Conservation (phyloP, 2,329 filamentous ascomycete species). For the Exutisphaerella laricina region DNA sequence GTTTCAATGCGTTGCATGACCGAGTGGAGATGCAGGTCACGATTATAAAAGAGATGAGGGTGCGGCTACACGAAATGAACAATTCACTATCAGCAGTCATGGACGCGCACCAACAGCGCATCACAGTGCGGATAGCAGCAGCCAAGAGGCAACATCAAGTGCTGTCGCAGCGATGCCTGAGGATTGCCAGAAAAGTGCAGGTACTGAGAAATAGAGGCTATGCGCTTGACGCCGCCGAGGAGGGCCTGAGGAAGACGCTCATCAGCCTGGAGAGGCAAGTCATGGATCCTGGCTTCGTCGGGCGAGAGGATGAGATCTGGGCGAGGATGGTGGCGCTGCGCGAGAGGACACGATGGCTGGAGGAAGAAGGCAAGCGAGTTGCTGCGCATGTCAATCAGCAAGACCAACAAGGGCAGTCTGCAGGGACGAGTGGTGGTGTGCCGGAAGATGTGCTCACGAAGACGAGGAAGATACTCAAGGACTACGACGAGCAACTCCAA, state of each 20-base stretch:
- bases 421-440: slow-evolving; percentile 49
- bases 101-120: slow-evolving; percentile 69
- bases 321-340: slow-evolving; percentile 70
- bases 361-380: slow-evolving; percentile 66
- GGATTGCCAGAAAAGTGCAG: slow-evolving; percentile 72
- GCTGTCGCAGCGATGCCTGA: slow-evolving; percentile 66
- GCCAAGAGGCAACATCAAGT: slow-evolving; percentile 67
- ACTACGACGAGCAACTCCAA: slow-evolving; percentile 72
- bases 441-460: slow-evolving; percentile 66
- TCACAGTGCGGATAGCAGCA: slow-evolving; percentile 66
- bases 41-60: slow-evolving; percentile 64
- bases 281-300: slow-evolving; percentile 67
- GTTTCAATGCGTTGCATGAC: slow-evolving; percentile 65
- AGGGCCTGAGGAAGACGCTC: slow-evolving; percentile 68
- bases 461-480: slow-evolving; percentile 73
- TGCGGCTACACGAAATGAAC: slow-evolving; percentile 73
- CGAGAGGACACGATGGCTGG: slow-evolving; percentile 65
- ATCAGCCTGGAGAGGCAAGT: slow-evolving; percentile 62
- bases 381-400: slow-evolving; percentile 43
- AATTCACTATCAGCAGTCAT: slow-evolving; percentile 65
- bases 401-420: slow-evolving; percentile 41
- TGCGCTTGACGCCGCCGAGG: slow-evolving; percentile 71
- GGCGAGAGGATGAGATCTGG: slow-evolving; percentile 79
- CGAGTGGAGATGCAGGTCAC: slow-evolving; percentile 67
- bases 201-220: slow-evolving; percentile 76